Percentiles rank a stretch among this genome's conserved stretches.
These are phyloP conservation scores for Brassica incana DNA, from an alignment of 345 rosid genomes.

Conservation along the genomic window DNA sequence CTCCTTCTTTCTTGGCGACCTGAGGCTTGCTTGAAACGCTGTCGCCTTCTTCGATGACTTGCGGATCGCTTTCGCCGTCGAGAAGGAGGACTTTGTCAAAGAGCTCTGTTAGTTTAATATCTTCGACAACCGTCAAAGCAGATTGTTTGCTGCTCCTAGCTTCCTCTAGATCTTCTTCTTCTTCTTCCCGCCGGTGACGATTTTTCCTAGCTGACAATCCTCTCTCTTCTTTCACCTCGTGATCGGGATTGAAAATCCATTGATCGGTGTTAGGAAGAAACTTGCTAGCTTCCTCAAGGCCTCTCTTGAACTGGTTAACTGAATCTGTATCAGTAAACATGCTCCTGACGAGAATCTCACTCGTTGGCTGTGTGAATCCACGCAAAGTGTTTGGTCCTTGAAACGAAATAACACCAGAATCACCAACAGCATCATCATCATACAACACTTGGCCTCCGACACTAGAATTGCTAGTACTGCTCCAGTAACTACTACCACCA, in stretches of 20 bases:
- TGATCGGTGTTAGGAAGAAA: constrained; percentile 68
- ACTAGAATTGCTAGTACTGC: constrained; percentile 13
- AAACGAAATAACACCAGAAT: constrained; percentile 14
- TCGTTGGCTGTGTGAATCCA: constrained; percentile 41
- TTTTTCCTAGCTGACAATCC: constrained; percentile 51
- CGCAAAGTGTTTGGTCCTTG: constrained; percentile 16
- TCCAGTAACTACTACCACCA: constrained; percentile 24
- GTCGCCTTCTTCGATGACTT: constrained; percentile 18
- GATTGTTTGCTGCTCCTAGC: constrained; percentile 66
- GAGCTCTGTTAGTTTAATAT: constrained; percentile 57
- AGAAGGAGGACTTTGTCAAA: constrained; percentile 71
- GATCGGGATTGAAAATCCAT: constrained; percentile 44
- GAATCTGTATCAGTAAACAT: constrained; percentile 60
- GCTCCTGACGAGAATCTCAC: constrained; percentile 51
- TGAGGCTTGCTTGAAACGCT: constrained; percentile 30
- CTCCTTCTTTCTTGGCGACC: constrained; percentile 45
- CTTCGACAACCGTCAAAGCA: constrained; percentile 53
- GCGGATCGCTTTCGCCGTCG: constrained; percentile 24
- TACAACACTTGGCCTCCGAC: constrained; percentile 20
- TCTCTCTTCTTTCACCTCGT: constrained; percentile 40
- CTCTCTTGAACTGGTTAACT: constrained; percentile 65
- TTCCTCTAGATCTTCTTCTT: constrained; percentile 56
- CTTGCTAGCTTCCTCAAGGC: constrained; percentile 83
- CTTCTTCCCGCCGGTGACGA: constrained; percentile 54
- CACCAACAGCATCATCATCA: constrained; percentile 8